Conservation (phyloP, 768 basidiomycete species). For the Glaciozyma martinii region DNA sequence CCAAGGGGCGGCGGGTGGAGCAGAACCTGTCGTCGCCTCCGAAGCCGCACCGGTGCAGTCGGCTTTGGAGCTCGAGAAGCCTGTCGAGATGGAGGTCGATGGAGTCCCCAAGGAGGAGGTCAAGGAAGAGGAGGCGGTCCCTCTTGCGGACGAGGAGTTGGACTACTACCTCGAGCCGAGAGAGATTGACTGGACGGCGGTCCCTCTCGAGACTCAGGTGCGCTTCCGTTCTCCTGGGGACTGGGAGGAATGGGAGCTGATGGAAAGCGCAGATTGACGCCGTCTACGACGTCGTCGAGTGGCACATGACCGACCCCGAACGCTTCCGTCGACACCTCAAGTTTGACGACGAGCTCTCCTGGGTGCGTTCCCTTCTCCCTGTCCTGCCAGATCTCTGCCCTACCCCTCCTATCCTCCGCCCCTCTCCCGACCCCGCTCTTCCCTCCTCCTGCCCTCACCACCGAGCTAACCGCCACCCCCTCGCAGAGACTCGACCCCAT, state of each 20-base stretch:
- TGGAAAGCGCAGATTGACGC: constrained; percentile 11
- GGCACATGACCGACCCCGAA: constrained; percentile 32
- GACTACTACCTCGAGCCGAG: constrained; percentile 20
- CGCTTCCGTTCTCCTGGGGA: neutral
- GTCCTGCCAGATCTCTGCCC: no score
- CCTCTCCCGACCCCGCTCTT: neutral
- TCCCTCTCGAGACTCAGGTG: constrained; percentile 26
- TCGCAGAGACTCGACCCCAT: constrained; percentile 24
- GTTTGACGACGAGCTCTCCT: constrained; percentile 26
- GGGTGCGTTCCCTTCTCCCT: constrained; percentile 12
- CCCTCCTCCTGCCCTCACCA: neutral
- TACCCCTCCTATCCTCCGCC: no score
- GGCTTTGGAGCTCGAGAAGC: neutral
- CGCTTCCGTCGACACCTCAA: constrained; percentile 26
- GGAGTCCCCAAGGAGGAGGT: neutral
- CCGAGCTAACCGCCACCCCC: no score
- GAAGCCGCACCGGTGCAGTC: neutral
- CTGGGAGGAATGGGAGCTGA: neutral
- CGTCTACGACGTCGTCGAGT: constrained; percentile 30
- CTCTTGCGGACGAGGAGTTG: constrained; percentile 8
- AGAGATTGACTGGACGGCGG: constrained; percentile 28
- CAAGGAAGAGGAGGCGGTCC: neutral
- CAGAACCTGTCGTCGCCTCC: neutral
- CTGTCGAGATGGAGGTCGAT: neutral
- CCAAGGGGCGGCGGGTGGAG: neutral